phyloP scores from a whole-genome alignment of 1,284 basidiomycete species.

The Boletus holoroseus region DNA sequence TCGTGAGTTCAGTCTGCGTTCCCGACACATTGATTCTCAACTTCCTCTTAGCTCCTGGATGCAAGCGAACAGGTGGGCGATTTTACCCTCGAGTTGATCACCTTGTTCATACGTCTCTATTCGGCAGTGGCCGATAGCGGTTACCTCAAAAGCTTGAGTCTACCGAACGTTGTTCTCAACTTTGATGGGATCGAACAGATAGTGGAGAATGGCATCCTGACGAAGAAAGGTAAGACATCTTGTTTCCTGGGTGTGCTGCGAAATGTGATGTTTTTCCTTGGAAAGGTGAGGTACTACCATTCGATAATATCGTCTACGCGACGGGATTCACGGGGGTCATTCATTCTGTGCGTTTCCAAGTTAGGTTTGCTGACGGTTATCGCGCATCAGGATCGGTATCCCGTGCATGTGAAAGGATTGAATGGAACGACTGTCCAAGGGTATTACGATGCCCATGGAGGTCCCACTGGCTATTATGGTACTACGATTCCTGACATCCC shows the following conservation, averaged over 20 bases:
- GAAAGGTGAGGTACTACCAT: slow-evolving; percentile 25
- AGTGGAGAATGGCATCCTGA: slow-evolving; percentile 36
- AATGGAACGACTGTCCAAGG: slow-evolving; percentile 28
- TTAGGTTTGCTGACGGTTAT: slow-evolving; percentile 1
- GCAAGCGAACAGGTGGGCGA: slow-evolving; percentile 34
- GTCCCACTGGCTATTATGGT: slow-evolving; percentile 36
- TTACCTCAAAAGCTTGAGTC: slow-evolving; percentile 38
- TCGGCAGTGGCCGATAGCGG: slow-evolving; percentile 35
- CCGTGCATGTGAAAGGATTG: slow-evolving; percentile 28
- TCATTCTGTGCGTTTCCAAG: neutral
- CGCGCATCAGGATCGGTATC: slow-evolving; percentile 24
- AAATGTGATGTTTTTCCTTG: neutral
- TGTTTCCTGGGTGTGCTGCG: neutral
- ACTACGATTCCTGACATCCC: slow-evolving; percentile 36
- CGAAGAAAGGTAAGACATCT: slow-evolving; percentile 31
- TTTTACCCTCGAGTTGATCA: neutral
- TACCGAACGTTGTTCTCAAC: slow-evolving; percentile 40
- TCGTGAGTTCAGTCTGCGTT: slow-evolving; percentile 24
- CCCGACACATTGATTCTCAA: neutral
- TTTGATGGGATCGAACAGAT: slow-evolving; percentile 38
- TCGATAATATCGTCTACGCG: slow-evolving; percentile 33
- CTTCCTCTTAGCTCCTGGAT: slow-evolving; percentile 31
- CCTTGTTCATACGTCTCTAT: slow-evolving; percentile 7
- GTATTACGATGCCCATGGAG: slow-evolving; percentile 34
- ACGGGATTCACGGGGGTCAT: slow-evolving; percentile 33